Percentiles rank a stretch among this genome's conserved stretches.
Conservation (phyloP, 2,329 filamentous ascomycete species). For the Proliferodiscus dingleyae region DNA sequence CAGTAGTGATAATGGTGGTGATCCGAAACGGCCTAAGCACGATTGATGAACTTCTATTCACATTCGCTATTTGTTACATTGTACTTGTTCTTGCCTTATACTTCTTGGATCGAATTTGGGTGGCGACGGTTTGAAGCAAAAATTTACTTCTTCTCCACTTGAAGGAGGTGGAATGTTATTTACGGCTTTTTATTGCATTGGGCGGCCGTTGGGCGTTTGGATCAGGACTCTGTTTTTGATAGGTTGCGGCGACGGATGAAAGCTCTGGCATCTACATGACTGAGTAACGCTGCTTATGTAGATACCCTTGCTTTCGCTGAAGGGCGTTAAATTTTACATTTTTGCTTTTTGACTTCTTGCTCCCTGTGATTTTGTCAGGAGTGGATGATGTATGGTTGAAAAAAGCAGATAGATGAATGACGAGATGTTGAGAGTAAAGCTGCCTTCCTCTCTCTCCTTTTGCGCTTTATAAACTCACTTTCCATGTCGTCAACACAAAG, state of each 20-base stretch:
- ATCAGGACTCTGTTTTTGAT: too few species aligned
- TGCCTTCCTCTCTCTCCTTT: too few species aligned
- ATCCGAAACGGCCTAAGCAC: constrained; percentile 26
- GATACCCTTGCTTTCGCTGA: too few species aligned
- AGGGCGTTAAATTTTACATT: too few species aligned
- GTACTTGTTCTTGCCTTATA: background rate
- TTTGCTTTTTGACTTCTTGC: background rate
- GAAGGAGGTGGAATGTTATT: too few species aligned
- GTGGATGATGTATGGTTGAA: background rate
- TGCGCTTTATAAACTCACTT: too few species aligned
- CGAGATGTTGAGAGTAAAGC: background rate
- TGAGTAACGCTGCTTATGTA: background rate
- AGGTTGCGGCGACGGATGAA: too few species aligned
- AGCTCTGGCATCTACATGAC: background rate
- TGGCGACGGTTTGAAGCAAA: too few species aligned
- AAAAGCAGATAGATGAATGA: background rate
- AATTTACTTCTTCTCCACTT: too few species aligned
- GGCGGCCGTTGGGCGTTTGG: too few species aligned
- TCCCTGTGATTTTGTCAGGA: background rate
- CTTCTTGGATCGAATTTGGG: background rate
- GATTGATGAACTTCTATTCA: constrained; percentile 11
- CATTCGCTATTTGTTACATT: background rate
- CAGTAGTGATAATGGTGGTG: constrained; percentile 19
- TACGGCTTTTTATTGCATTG: background rate
- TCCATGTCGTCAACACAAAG: too few species aligned